Evolutionary conservation across 1,284 basidiomycete species (phyloP).

Genomic region (Puccinia hordei): DNA sequence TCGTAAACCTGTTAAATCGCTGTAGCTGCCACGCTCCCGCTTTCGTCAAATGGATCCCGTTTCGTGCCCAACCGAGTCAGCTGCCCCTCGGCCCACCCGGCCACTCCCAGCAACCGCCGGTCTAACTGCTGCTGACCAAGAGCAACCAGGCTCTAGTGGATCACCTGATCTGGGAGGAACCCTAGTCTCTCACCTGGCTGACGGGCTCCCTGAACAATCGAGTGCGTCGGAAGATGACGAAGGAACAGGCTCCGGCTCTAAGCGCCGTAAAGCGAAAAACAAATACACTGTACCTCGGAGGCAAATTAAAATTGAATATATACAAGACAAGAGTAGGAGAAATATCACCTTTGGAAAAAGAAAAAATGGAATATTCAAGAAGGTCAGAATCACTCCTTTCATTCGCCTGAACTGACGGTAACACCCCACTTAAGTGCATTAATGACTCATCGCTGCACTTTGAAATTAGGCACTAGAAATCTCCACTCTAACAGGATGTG

Average conservation of each 20-base stretch:
- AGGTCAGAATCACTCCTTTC: constrained; percentile 3
- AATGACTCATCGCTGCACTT: background rate
- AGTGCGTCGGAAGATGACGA: constrained; percentile 50
- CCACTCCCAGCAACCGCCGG: constrained; percentile 26
- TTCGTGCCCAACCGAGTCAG: constrained; percentile 21
- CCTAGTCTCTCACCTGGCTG: constrained; percentile 29
- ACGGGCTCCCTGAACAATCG: constrained; percentile 33
- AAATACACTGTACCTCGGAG: constrained; percentile 33
- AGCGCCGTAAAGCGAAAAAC: constrained; percentile 42
- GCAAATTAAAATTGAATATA: constrained; percentile 51
- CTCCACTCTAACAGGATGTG: constrained; percentile 43
- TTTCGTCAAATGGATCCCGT: constrained; percentile 47
- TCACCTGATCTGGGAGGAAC: constrained; percentile 47
- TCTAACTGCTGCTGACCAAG: background rate
- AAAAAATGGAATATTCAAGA: constrained; percentile 49
- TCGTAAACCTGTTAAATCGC: constrained; percentile 18
- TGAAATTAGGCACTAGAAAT: constrained; percentile 35
- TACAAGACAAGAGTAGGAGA: constrained; percentile 50
- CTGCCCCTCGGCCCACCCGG: constrained; percentile 4
- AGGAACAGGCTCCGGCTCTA: constrained; percentile 13
- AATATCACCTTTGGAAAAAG: constrained; percentile 51
- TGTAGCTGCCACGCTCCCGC: constrained; percentile 12
- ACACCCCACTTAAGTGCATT: background rate
- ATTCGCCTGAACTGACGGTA: background rate
- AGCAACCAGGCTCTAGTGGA: background rate